A percentile compares a stretch with the other conserved stretches of the same genome.
These are phyloP conservation scores for Ascochyta lentis DNA, from an alignment of 2,329 filamentous ascomycete species.

Conservation along the genomic window DNA sequence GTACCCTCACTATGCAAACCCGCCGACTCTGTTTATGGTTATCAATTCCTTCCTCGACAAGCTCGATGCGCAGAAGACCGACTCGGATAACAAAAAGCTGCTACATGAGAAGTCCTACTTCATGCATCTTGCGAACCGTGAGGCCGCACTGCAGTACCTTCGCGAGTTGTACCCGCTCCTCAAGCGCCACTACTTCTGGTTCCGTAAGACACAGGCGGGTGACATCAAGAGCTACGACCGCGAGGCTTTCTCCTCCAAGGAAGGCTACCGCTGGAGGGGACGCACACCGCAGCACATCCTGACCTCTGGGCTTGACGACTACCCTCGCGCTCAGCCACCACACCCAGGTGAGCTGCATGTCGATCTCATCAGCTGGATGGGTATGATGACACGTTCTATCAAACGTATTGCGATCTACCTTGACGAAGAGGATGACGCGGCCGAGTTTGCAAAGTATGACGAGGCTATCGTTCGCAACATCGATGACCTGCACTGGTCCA, in stretches of 20 bases:
- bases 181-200: constrained; percentile 92
- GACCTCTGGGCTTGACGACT: constrained; percentile 94
- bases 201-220: constrained; percentile 87
- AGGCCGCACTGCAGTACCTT: constrained; percentile 74
- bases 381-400: constrained; percentile 91
- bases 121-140: constrained; percentile 70
- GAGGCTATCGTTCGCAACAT: constrained; percentile 84
- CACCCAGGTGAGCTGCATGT: constrained; percentile 95
- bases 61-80: constrained; percentile 59
- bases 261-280: constrained; percentile 94
- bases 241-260: constrained; percentile 83
- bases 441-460: constrained; percentile 73
- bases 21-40: constrained; percentile 90
- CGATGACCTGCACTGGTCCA: constrained; percentile 91
- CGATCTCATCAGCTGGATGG: constrained; percentile 95
- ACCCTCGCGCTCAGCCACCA: constrained; percentile 89
- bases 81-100: constrained; percentile 44
- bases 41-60: constrained; percentile 85
- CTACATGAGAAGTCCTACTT: constrained; percentile 58
- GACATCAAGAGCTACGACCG: constrained; percentile 92
- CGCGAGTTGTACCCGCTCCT: constrained; percentile 83
- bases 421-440: constrained; percentile 76
- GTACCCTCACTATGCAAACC: constrained; percentile 97
- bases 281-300: constrained; percentile 85
- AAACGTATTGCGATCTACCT: constrained; percentile 78